Conservation (phyloP, 2,329 filamentous ascomycete species). For the Ophiostoma sp. region DNA sequence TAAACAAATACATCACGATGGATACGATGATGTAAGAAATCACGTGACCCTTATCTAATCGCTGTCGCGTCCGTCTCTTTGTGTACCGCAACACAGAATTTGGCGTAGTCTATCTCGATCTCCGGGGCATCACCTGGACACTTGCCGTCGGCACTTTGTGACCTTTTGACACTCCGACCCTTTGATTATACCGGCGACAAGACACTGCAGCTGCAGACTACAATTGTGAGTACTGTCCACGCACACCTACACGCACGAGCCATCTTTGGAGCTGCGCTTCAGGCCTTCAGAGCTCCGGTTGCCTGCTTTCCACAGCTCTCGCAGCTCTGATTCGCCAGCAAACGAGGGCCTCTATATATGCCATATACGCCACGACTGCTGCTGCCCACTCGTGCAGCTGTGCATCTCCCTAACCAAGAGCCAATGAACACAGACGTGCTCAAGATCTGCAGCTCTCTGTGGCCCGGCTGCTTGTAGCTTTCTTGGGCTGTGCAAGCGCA, state of each 20-base stretch:
- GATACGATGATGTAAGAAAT: neutral
- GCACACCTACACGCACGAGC: neutral
- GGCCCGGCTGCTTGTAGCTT: neutral
- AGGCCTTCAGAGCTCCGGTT: neutral
- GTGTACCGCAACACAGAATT: slow-evolving; percentile 20
- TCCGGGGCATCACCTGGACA: slow-evolving; percentile 11
- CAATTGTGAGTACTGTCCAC: neutral
- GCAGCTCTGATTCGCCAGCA: neutral
- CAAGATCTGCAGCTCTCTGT: neutral
- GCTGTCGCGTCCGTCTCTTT: slow-evolving; percentile 16
- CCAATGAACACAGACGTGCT: neutral
- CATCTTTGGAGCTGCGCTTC: neutral
- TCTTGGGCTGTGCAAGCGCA: slow-evolving; percentile 11
- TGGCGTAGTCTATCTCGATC: slow-evolving; percentile 22
- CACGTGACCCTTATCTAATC: slow-evolving; percentile 25
- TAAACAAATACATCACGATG: neutral
- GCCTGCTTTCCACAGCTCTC: neutral
- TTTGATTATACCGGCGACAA: neutral
- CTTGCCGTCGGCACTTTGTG: slow-evolving; percentile 8
- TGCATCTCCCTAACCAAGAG: neutral
- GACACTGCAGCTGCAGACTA: neutral
- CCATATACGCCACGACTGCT: neutral
- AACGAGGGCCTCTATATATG: neutral
- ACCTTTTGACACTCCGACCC: too few relatives aligned
- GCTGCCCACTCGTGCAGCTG: neutral